Evolutionary conservation across 2,329 filamentous ascomycete species (phyloP), one percentile per base, ranked within the genome.

Genomic region (Talaromyces verruculosus): DNA sequence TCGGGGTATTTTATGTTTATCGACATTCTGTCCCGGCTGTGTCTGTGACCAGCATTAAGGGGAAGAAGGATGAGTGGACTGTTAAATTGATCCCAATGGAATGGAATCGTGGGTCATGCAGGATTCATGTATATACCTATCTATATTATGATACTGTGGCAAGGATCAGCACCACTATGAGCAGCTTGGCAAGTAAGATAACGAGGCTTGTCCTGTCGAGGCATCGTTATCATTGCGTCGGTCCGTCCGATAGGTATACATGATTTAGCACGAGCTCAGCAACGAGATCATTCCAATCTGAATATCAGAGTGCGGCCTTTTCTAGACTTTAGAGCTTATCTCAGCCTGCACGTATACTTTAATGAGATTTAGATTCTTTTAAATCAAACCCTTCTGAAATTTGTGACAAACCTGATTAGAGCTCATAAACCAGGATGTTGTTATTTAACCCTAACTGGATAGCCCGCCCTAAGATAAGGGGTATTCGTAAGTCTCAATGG

Each of bases 21-120:
- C 3, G 61, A 71, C 66, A 19, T 58, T 47, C 13, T 57, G 25
- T 22, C 37, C 43, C 13, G 55, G 37, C 53, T 39, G 53, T 57
- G 33, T 22, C 33, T 37, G 2, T 22, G 30, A 25, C 33, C 33
- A 37, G 53, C n/a, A 22, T 55, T 19, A 22, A 35, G 17, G 53
- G 30, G 7, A 25, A 15, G n/a, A 22, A 19, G 28, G 13, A 37
- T 22, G 53, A 15, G n/a, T 17, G n/a, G 11, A 53, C 5, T 28
- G 25, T 3, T 15, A 13, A 37, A 37, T 37, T 10, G 15, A 15
- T 13, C 53, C n/a, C 53, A 22, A 8, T 39, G 19, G 33, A 11
- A 5, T 57, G 28, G 30, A 35, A 30, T 37, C 53, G n/a, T 57
- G n/a, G 28, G 7, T 11, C 17, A 55, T 33, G 47, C 5, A 17